These are phyloP conservation scores for Hygrophorus pudorinus DNA, from an alignment of 768 basidiomycete genomes.

Conservation along the genomic window DNA sequence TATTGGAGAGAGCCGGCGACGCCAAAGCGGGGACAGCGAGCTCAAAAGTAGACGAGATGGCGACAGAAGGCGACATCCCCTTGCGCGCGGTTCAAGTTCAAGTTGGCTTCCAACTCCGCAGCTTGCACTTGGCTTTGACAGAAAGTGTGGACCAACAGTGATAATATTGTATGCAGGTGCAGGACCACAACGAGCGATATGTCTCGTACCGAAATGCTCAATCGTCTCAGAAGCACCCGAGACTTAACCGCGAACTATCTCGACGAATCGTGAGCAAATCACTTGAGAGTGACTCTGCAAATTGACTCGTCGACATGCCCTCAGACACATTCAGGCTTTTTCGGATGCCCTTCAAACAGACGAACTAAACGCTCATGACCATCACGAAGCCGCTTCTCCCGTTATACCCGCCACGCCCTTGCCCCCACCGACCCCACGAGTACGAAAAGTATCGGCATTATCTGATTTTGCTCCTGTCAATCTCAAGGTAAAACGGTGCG, in stretches of 20 bases:
- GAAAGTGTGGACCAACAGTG: no score
- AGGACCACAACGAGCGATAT: no score
- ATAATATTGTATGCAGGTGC: not conserved
- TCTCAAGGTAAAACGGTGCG: conserved; percentile 66
- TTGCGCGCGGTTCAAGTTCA: no score
- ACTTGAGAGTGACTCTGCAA: not conserved
- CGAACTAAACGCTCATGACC: conserved; percentile 33
- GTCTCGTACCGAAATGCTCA: no score
- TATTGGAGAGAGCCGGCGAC: no score
- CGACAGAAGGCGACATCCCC: no score
- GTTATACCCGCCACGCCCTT: conserved; percentile 30
- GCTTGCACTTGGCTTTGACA: no score
- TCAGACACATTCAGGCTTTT: conserved; percentile 61
- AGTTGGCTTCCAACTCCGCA: no score
- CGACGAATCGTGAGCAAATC: conserved; percentile 47
- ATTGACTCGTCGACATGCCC: conserved; percentile 1
- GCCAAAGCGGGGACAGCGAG: no score
- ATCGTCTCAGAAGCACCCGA: no score
- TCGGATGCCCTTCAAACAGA: conserved; percentile 59
- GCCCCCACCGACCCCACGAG: conserved; percentile 28
- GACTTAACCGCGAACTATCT: conserved; percentile 44
- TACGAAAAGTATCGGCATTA: conserved; percentile 73
- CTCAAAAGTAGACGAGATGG: no score
- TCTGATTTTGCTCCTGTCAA: conserved; percentile 91
- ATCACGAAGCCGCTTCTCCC: conserved; percentile 25